Evolutionary conservation across 2,329 filamentous ascomycete species (phyloP), one percentile per base, ranked within the genome.

Genomic region (Arthrobotrys pseudoclavata): DNA sequence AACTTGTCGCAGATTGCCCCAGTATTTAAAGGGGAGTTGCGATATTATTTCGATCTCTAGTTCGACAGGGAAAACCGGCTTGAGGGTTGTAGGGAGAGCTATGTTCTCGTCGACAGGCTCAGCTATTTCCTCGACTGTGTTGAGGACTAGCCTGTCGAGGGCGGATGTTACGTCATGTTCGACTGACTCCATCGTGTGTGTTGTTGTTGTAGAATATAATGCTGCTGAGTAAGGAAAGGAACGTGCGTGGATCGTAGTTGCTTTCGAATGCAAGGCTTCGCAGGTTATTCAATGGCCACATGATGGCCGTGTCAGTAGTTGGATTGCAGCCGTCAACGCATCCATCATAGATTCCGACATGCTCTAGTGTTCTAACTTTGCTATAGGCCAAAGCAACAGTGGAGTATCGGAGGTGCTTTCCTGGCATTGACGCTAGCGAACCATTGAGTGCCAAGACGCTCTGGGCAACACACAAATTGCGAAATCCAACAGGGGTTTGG

Each of bases 1-100:
- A 10, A 76, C 63, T n/a, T n/a, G 18, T 1, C 64, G 10, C 1
- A 76, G 12, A 9, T 12, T 63, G 9, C 10, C 15, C 20, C 50
- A 76, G n/a, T 63, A 24, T 3, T n/a, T 22, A 10, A 76, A 69
- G 5, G 71, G 71, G 6, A 69, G 3, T 6, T 22, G 9, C 1
- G 22, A 48, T 6, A 76, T 55, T 3, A 76, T 76, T 48, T 69
- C 13, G 6, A 69, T 63, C 18, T 76, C 63, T 4, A 76, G 2
- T 24, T 76, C 71, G 1, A 29, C 24, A 20, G 71, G 71, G 15
- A 76, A 15, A 13, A 29, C 20, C 2, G 42, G 10, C 7, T 22
- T 12, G 34, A 26, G 50, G 3, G 10, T 40, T 24, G 12, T 1
- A 15, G 18, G 4, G 37, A 9, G 5, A 12, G 37, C 22, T 13